Evolutionary conservation across 305 asterid genomes (phyloP).

Genomic region (Lippia alba): DNA sequence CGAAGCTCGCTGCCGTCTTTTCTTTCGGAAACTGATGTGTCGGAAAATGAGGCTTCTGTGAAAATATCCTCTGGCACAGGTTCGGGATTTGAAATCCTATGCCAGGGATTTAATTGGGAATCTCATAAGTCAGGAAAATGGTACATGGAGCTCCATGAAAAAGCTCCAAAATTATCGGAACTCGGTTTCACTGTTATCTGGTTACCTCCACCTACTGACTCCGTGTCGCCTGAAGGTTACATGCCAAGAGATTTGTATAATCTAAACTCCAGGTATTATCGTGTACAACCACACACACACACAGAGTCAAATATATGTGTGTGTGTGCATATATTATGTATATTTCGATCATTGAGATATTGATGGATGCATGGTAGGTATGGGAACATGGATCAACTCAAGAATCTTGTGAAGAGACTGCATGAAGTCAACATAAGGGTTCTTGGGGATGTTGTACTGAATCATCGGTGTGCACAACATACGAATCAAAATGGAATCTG

Average conservation of each 20-base stretch:
- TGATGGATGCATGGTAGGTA: constrained; percentile 53
- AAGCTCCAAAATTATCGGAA: constrained; percentile 71
- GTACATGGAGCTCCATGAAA: constrained; percentile 78
- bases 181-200: constrained; percentile 88
- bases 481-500: constrained; percentile 84
- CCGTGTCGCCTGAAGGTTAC: constrained; percentile 97
- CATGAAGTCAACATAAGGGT: constrained; percentile 75
- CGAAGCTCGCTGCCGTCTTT: constrained; percentile 62
- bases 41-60: constrained; percentile 55
- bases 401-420: constrained; percentile 66
- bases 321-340: not conserved
- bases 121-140: constrained; percentile 92
- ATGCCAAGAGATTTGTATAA: constrained; percentile 94
- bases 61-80: constrained; percentile 83
- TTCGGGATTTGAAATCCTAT: constrained; percentile 81
- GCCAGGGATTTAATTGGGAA: constrained; percentile 99
- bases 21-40: constrained; percentile 37
- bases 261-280: constrained; percentile 82
- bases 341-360: not conserved
- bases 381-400: constrained; percentile 78
- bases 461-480: constrained; percentile 86
- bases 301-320: too few species aligned
- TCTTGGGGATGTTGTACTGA: constrained; percentile 94
- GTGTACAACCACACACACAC: not conserved
- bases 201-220: constrained; percentile 98